Conservation (phyloP, 1,284 basidiomycete genomes). For the Bjerkandera adusta region DNA sequence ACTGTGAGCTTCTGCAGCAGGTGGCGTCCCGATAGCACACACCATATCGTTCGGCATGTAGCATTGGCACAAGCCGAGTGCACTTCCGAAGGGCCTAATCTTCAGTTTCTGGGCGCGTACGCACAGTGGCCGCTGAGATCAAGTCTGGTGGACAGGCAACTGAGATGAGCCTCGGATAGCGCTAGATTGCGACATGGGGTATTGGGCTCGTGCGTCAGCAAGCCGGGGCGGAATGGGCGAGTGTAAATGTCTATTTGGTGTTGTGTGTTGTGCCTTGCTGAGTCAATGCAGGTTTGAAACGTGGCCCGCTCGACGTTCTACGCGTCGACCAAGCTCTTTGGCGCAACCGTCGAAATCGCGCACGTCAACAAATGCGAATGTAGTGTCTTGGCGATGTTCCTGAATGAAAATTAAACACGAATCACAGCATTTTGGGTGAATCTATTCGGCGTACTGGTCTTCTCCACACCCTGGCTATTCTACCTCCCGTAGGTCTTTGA, state of each 20-base stretch:
- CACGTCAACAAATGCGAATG: neutral
- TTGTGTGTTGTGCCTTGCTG: neutral
- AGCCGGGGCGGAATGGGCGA: too few species aligned
- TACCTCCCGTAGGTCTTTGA: too few species aligned
- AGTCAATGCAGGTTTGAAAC: neutral
- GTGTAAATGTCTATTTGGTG: too few species aligned
- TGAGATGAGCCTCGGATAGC: neutral
- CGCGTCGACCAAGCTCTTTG: neutral
- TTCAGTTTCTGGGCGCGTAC: neutral
- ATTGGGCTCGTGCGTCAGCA: neutral
- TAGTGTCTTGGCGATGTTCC: too few species aligned
- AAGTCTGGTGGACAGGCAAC: neutral
- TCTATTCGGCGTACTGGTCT: too few species aligned
- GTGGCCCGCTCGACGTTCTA: neutral
- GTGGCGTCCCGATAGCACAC: neutral
- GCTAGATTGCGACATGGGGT: slow-evolving; percentile 8
- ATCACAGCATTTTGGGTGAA: too few species aligned
- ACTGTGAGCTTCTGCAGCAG: slow-evolving; percentile 1
- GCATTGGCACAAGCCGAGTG: neutral
- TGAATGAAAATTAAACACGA: too few species aligned
- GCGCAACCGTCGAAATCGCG: neutral
- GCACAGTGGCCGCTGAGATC: neutral
- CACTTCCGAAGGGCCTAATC: neutral
- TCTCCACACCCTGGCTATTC: too few species aligned
- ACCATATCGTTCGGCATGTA: slow-evolving; percentile 7